Evolutionary conservation across 2,329 filamentous ascomycete genomes (phyloP).

Genomic region (Botrytis tulipae): DNA sequence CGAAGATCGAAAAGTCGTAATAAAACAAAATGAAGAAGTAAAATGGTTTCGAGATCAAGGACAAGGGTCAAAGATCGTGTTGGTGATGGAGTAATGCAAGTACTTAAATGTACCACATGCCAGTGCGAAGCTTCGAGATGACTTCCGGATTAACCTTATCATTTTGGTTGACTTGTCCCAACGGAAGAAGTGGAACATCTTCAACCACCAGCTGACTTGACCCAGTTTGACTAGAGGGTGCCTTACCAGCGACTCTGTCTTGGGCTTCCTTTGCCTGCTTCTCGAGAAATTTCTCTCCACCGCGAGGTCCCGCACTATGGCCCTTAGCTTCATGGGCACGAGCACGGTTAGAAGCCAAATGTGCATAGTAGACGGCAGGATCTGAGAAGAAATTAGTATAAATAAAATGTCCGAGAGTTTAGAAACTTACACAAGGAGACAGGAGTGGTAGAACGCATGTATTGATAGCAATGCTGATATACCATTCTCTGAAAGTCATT

Average conservation of each 20-base stretch:
- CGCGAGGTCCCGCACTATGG: constrained; percentile 46
- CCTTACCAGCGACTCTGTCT: constrained; percentile 21
- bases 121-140: constrained; percentile 30
- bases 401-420: constrained; percentile 43
- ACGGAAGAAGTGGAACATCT: constrained; percentile 32
- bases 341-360: constrained; percentile 80
- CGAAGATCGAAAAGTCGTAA: constrained; percentile 24
- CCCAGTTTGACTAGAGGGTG: constrained; percentile 29
- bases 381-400: constrained; percentile 42
- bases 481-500: constrained; percentile 81
- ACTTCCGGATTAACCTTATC: constrained; percentile 22
- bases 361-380: constrained; percentile 94
- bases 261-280: constrained; percentile 27
- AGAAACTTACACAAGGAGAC: constrained; percentile 57
- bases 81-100: background rate
- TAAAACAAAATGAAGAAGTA: constrained; percentile 29
- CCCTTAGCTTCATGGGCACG: constrained; percentile 65
- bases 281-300: constrained; percentile 45
- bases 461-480: constrained; percentile 94
- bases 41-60: constrained; percentile 24
- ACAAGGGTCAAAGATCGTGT: constrained; percentile 26
- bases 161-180: constrained; percentile 22
- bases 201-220: constrained; percentile 24
- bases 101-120: constrained; percentile 40
- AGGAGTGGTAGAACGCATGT: constrained; percentile 85